A percentile compares a stretch with the other conserved stretches of the same genome.
These are phyloP conservation scores for Pestalotiopsis fici DNA, from an alignment of 2,329 filamentous ascomycete genomes.

Conservation along the genomic window DNA sequence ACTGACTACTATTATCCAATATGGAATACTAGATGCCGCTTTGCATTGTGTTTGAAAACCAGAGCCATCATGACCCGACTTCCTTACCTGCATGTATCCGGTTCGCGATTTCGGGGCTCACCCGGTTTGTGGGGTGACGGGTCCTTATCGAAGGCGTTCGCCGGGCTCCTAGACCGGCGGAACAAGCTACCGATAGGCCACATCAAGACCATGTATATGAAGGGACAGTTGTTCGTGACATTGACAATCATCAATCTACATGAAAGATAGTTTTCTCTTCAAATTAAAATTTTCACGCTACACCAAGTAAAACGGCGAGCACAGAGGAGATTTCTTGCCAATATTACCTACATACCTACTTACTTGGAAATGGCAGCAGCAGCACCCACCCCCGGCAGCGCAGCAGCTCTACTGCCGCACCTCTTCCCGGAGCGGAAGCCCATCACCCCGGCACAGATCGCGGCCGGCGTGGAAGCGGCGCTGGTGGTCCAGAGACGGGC, in stretches of 20 bases:
- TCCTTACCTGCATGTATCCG: too few species aligned
- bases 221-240: not conserved
- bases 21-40: too few species aligned
- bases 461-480: conserved; percentile 36
- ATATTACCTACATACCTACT: not conserved
- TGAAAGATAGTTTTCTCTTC: not conserved
- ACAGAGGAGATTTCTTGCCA: too few species aligned
- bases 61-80: not conserved
- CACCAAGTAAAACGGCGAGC: too few species aligned
- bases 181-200: not conserved
- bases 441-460: conserved; percentile 38
- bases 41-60: too few species aligned
- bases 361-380: not conserved
- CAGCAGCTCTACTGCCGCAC: conserved; percentile 18
- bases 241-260: not conserved
- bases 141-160: conserved; percentile 8
- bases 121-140: not conserved
- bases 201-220: not conserved
- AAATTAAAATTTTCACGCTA: not conserved
- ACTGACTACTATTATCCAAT: too few species aligned
- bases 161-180: conserved; percentile 7
- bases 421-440: conserved; percentile 36
- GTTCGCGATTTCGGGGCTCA: not conserved
- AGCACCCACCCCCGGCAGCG: conserved; percentile 11
- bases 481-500: conserved; percentile 44